Conservation (phyloP, 768 basidiomycete genomes). For the Podaxis carcinomalis region DNA sequence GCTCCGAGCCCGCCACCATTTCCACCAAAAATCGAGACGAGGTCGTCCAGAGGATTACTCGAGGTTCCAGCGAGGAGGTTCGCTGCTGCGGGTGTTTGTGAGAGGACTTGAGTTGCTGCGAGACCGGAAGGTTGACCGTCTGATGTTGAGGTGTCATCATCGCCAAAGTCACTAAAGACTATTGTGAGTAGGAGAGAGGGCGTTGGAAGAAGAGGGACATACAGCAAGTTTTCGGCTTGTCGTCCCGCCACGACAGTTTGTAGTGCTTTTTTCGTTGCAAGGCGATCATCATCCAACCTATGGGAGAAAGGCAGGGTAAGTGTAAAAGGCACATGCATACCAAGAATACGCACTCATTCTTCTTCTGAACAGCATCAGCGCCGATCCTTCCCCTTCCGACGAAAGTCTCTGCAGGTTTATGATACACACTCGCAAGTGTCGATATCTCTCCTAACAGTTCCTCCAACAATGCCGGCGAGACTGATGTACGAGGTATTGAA, state of each 20-base stretch:
- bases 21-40: conserved; percentile 81
- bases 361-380: conserved; percentile 72
- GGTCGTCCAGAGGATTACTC: conserved; percentile 86
- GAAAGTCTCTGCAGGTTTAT: conserved; percentile 95
- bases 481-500: conserved; percentile 86
- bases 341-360: conserved; percentile 45
- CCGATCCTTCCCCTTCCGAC: conserved; percentile 88
- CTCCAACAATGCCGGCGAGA: conserved; percentile 81
- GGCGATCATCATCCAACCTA: conserved; percentile 64
- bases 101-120: conserved; percentile 70
- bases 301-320: conserved; percentile 4
- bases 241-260: conserved; percentile 89
- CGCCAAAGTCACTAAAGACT: conserved; percentile 54
- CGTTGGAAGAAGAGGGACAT: conserved; percentile 14
- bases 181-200: background rate
- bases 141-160: conserved; percentile 58
- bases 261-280: conserved; percentile 77
- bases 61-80: conserved; percentile 77
- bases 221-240: conserved; percentile 90
- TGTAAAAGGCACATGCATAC: background rate
- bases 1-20: conserved; percentile 11
- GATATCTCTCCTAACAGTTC: conserved; percentile 91
- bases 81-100: conserved; percentile 69
- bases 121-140: conserved; percentile 71
- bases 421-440: conserved; percentile 89